A percentile compares a stretch with the other conserved stretches of the same genome.
phyloP scores from a whole-genome alignment of 352 stramenopile genomes.

The Globisporangium abappressorium region DNA sequence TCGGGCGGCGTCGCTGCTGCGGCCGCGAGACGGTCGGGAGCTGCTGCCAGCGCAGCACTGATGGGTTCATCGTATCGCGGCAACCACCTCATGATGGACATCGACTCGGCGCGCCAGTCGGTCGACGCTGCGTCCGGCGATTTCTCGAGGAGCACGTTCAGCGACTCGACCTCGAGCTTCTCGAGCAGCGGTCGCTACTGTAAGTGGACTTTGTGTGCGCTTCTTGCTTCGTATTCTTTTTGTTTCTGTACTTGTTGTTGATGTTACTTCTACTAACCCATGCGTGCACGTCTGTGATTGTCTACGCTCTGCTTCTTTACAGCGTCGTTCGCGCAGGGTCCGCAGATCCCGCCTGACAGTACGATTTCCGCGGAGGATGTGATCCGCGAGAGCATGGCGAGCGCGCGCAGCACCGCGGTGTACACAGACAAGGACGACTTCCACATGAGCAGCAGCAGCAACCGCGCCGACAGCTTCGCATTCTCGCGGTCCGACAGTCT shows the following conservation, averaged over 20 bases:
- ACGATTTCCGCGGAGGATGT: conserved; percentile 86
- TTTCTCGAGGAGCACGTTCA: conserved; percentile 46
- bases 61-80: background rate
- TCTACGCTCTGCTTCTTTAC: background rate
- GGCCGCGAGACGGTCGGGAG: conserved; percentile 16
- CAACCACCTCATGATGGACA: conserved; percentile 55
- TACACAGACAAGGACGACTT: conserved; percentile 78
- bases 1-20: conserved; percentile 19
- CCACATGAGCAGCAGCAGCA: conserved; percentile 21
- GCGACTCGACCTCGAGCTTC: conserved; percentile 24
- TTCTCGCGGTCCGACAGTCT: conserved; percentile 49
- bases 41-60: conserved; percentile 2
- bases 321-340: conserved; percentile 62
- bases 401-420: conserved; percentile 61
- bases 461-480: conserved; percentile 37
- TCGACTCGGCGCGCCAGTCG: conserved; percentile 39
- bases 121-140: conserved; percentile 31
- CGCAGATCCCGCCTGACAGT: conserved; percentile 69
- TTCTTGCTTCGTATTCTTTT: background rate
- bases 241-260: background rate
- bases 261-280: background rate
- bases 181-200: conserved; percentile 41
- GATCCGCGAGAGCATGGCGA: conserved; percentile 83
- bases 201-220: conserved; percentile 21
- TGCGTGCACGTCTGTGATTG: background rate